Evolutionary conservation across 805 yeast species (phyloP).

Genomic region (Saccharomycopsis sp.): DNA sequence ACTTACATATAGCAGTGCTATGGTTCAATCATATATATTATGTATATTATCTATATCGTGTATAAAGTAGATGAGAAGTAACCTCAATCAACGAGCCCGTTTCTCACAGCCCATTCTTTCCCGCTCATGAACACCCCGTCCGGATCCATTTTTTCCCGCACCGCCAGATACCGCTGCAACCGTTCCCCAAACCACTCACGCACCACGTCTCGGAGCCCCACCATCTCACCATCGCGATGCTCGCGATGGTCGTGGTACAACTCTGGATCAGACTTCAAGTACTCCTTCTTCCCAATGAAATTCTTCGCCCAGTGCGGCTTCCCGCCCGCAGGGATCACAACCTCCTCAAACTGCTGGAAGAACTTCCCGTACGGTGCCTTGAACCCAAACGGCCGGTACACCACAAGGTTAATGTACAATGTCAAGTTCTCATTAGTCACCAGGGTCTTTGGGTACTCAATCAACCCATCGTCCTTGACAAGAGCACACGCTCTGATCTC

Average conservation of each 20-base stretch:
- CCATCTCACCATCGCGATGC: slow-evolving; percentile 58
- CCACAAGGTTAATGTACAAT: slow-evolving; percentile 83
- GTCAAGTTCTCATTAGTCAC: slow-evolving; percentile 72
- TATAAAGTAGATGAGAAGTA: too few species aligned
- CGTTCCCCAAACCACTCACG: slow-evolving; percentile 75
- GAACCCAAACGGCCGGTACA: slow-evolving; percentile 86
- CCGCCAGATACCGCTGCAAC: slow-evolving; percentile 47
- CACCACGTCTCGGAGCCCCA: slow-evolving; percentile 64
- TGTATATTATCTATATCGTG: too few species aligned
- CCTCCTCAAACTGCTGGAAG: slow-evolving; percentile 76
- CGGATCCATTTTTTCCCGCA: slow-evolving; percentile 70
- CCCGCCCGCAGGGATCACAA: slow-evolving; percentile 72
- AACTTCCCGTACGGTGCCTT: slow-evolving; percentile 69
- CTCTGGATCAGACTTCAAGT: slow-evolving; percentile 24
- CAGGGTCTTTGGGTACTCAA: slow-evolving; percentile 33
- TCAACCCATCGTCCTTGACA: slow-evolving; percentile 1
- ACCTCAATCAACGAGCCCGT: slow-evolving; percentile 49
- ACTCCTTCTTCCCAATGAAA: slow-evolving; percentile 52
- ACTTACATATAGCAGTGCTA: too few species aligned
- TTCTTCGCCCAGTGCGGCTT: slow-evolving; percentile 99
- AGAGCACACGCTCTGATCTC: slow-evolving; percentile 8
- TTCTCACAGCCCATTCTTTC: slow-evolving; percentile 69
- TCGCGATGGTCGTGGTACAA: slow-evolving; percentile 27
- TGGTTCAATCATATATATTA: too few species aligned
- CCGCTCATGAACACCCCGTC: slow-evolving; percentile 72